A percentile compares a stretch with the other conserved stretches of the same genome.
These are phyloP conservation scores for Epichloe aotearoae DNA, from an alignment of 2,329 filamentous ascomycete species.

Conservation along the genomic window DNA sequence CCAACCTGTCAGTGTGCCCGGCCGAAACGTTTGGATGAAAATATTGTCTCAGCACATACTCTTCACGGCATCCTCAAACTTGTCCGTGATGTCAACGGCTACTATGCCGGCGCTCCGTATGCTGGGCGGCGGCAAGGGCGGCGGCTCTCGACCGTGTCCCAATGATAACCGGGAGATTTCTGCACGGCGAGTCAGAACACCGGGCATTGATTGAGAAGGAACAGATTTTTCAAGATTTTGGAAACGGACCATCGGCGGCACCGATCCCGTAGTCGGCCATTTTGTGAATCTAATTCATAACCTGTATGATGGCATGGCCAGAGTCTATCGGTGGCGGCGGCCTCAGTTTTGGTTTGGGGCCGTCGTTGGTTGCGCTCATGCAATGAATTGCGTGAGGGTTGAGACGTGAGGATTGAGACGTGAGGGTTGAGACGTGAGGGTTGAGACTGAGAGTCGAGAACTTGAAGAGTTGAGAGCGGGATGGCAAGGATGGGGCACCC, in stretches of 20 bases:
- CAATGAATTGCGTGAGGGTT: neutral
- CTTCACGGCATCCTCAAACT: slow-evolving; percentile 38
- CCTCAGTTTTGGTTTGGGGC: neutral
- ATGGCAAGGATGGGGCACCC: slow-evolving; percentile 4
- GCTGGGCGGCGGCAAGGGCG: slow-evolving; percentile 24
- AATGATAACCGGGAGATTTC: slow-evolving; percentile 30
- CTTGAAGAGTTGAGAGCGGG: slow-evolving; percentile 1
- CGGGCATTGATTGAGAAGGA: neutral
- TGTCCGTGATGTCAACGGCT: slow-evolving; percentile 43
- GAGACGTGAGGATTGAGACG: neutral
- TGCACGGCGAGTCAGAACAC: slow-evolving; percentile 17
- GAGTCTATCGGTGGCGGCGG: neutral
- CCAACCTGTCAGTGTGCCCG: slow-evolving; percentile 13
- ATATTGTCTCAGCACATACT: slow-evolving; percentile 24
- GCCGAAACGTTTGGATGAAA: neutral
- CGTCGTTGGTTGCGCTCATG: neutral
- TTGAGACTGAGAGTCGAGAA: no score
- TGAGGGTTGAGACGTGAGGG: neutral
- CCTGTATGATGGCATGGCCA: slow-evolving; percentile 4
- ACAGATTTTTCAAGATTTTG: no score
- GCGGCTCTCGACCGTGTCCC: slow-evolving; percentile 17
- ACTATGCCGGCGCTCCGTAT: slow-evolving; percentile 36
- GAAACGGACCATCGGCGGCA: slow-evolving; percentile 21
- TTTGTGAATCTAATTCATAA: slow-evolving; percentile 3
- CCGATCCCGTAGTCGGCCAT: slow-evolving; percentile 24